phyloP scores from a whole-genome alignment of 257 asterid genomes.

The Orobanche coerulescens region DNA sequence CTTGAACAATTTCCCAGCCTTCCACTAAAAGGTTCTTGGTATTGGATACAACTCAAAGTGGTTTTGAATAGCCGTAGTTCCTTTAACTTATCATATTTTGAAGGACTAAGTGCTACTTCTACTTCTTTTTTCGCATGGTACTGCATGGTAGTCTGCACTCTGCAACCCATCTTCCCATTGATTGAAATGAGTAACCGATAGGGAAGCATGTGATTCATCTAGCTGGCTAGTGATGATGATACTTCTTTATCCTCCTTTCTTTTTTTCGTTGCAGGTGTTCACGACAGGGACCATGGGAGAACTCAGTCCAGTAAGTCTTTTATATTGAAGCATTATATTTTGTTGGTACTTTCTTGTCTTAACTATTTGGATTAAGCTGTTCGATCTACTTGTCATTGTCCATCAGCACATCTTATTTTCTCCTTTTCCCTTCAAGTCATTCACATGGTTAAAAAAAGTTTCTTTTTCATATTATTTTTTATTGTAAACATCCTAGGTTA shows the following conservation, averaged over 20 bases:
- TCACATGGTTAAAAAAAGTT: background rate
- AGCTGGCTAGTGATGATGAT: background rate
- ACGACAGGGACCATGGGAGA: constrained; percentile 82
- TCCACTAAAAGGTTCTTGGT: background rate
- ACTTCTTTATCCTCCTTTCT: constrained; percentile 12
- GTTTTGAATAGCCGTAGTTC: background rate
- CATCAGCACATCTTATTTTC: background rate
- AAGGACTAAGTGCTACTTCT: background rate
- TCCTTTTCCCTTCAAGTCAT: background rate
- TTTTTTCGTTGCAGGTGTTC: constrained; percentile 32
- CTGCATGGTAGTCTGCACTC: background rate
- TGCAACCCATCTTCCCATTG: background rate
- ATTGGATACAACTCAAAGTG: background rate
- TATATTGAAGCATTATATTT: background rate
- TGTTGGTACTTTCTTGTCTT: background rate
- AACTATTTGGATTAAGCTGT: background rate
- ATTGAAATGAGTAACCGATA: background rate
- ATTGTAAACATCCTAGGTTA: no score
- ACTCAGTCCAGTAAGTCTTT: constrained; percentile 54
- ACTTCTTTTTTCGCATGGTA: background rate
- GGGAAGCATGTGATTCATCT: background rate
- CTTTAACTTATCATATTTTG: background rate
- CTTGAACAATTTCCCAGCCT: background rate
- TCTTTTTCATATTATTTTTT: background rate
- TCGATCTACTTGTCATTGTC: background rate